A percentile compares a stretch with the other conserved stretches of the same genome.
Evolutionary conservation across 106 monocot species (phyloP).

Genomic region (Apostasia ramifera): DNA sequence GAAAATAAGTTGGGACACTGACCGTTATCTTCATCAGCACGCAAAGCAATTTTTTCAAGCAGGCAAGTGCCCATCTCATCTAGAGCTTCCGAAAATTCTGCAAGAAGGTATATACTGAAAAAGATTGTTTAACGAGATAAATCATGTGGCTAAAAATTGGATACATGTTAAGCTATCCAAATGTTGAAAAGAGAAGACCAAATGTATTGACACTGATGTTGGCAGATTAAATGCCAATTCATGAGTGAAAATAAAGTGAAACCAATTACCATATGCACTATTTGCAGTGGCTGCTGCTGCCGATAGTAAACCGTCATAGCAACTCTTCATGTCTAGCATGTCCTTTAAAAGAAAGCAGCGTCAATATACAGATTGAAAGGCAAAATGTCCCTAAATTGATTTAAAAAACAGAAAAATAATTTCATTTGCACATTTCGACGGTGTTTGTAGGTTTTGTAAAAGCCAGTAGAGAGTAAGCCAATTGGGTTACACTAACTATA

Average conservation of each 20-base stretch:
- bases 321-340: slow-evolving; percentile 76
- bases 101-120: slow-evolving; percentile 6
- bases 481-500: too few species aligned
- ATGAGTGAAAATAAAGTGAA: slow-evolving; percentile 5
- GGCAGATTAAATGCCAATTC: not conserved
- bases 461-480: too few species aligned
- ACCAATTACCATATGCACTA: slow-evolving; percentile 61
- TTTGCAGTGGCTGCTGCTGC: slow-evolving; percentile 89
- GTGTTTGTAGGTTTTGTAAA: not conserved
- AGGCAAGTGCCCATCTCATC: slow-evolving; percentile 80
- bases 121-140: not conserved
- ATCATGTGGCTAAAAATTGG: too few species aligned
- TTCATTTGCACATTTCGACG: not conserved
- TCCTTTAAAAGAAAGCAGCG: slow-evolving; percentile 33
- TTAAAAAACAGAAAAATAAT: not conserved
- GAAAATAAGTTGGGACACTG: slow-evolving; percentile 13
- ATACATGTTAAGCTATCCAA: too few species aligned
- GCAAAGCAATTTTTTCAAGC: slow-evolving; percentile 79
- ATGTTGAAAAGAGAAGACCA: too few species aligned
- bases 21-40: slow-evolving; percentile 90
- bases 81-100: slow-evolving; percentile 87
- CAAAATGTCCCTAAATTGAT: not conserved
- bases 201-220: not conserved
- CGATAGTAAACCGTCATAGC: slow-evolving; percentile 78
- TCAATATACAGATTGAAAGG: not conserved